phyloP scores from a whole-genome alignment of 352 stramenopile species.

The Elongisporangium anandrum region DNA sequence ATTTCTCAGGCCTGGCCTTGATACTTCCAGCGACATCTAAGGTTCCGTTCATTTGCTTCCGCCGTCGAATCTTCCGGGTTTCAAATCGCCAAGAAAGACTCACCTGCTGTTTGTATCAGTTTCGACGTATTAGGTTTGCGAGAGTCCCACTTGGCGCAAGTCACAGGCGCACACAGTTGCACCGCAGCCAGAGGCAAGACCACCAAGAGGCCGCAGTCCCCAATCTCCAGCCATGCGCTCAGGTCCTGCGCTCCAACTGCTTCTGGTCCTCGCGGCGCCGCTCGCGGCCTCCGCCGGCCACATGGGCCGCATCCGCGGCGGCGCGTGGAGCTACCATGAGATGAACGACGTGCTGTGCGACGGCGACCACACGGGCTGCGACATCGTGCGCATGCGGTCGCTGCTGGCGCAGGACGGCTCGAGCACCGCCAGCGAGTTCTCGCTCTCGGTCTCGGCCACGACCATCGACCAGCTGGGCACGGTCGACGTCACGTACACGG shows the following conservation, averaged over 20 bases:
- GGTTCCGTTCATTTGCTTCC: background rate
- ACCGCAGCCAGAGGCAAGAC: too few species aligned
- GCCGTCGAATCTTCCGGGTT: background rate
- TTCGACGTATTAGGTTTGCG: background rate
- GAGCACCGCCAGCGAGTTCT: background rate
- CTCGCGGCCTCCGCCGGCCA: background rate
- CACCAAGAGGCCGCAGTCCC: background rate
- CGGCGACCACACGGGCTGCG: background rate
- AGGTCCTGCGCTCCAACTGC: background rate
- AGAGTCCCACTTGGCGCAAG: background rate
- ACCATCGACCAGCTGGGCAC: background rate
- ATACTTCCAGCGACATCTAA: too few species aligned
- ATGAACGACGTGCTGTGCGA: background rate
- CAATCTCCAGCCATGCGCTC: background rate
- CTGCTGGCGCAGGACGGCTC: background rate
- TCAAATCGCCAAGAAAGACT: background rate
- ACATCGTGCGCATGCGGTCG: background rate
- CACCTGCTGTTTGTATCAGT: background rate
- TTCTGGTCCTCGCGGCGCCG: background rate
- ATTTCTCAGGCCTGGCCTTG: too few species aligned
- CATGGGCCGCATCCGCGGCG: background rate
- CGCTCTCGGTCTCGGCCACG: background rate
- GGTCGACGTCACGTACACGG: background rate
- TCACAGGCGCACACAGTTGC: too few species aligned
- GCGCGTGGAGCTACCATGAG: background rate